Conservation (phyloP, 345 rosid species). For the Citrus unshiu region DNA sequence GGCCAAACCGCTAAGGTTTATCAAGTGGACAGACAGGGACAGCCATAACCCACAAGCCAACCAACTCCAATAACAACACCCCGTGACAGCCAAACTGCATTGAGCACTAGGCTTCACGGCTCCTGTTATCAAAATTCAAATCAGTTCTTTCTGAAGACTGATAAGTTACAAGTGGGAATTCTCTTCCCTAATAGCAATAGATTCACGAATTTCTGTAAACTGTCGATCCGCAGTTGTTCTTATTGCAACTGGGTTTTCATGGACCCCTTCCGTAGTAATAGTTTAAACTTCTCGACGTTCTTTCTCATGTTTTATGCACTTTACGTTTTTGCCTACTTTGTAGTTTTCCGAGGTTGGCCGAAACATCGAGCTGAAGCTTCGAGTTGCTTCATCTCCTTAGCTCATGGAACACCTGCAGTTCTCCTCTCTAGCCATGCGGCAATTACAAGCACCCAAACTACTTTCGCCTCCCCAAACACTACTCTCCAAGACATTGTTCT, state of each 20-base stretch:
- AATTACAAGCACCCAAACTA: conserved; percentile 11
- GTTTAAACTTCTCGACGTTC: conserved; percentile 26
- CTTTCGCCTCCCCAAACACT: conserved; percentile 58
- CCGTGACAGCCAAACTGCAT: no score
- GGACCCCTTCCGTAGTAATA: conserved; percentile 20
- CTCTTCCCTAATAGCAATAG: not conserved
- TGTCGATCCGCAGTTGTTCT: not conserved
- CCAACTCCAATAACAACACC: no score
- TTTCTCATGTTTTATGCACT: conserved; percentile 41
- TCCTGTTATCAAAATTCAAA: no score
- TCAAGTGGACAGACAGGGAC: no score
- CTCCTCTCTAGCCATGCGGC: conserved; percentile 42
- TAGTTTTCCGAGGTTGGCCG: conserved; percentile 61
- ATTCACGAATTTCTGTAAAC: not conserved
- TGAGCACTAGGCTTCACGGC: no score
- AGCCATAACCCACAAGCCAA: no score
- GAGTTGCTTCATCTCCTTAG: conserved; percentile 68
- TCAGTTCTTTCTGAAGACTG: no score
- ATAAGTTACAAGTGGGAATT: no score
- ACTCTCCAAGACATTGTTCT: conserved; percentile 45
- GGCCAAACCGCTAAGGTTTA: not conserved
- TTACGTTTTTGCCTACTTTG: conserved; percentile 45
- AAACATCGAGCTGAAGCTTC: conserved; percentile 56
- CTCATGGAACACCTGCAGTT: conserved; percentile 80
- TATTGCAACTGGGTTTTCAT: conserved; percentile 8